phyloP scores from a whole-genome alignment of 257 asterid genomes.

The Petunia axillaris region DNA sequence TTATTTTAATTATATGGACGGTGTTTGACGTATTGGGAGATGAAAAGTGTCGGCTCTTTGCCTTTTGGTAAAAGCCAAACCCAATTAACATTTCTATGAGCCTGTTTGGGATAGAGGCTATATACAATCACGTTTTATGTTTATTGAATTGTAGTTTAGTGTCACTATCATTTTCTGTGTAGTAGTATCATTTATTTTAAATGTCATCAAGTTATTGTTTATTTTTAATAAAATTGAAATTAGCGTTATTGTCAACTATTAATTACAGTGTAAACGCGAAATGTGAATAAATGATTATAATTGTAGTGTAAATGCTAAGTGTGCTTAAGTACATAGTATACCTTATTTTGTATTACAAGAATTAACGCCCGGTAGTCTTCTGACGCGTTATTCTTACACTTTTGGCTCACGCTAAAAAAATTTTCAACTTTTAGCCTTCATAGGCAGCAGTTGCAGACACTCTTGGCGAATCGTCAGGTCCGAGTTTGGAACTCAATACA shows the following conservation, averaged over 20 bases:
- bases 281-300: not conserved
- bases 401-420: too few species aligned
- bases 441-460: too few species aligned
- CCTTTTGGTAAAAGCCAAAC: constrained; percentile 17
- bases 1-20: not conserved
- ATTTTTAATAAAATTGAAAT: not conserved
- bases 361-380: too few species aligned
- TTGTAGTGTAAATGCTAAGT: too few species aligned
- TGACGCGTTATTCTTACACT: too few species aligned
- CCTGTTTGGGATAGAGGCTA: too few species aligned
- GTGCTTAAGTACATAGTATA: too few species aligned
- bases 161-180: not conserved
- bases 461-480: too few species aligned
- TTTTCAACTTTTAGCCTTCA: too few species aligned
- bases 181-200: not conserved
- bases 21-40: constrained; percentile 34
- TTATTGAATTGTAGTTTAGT: not conserved
- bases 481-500: too few species aligned
- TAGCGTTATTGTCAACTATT: not conserved
- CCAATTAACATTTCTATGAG: not conserved
- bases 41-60: constrained; percentile 49
- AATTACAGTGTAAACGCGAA: not conserved
- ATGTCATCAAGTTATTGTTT: not conserved
- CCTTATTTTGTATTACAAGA: too few species aligned
- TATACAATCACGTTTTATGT: not conserved